phyloP scores from a whole-genome alignment of 2,329 filamentous ascomycete species.

The Paecilomyces variotii region DNA sequence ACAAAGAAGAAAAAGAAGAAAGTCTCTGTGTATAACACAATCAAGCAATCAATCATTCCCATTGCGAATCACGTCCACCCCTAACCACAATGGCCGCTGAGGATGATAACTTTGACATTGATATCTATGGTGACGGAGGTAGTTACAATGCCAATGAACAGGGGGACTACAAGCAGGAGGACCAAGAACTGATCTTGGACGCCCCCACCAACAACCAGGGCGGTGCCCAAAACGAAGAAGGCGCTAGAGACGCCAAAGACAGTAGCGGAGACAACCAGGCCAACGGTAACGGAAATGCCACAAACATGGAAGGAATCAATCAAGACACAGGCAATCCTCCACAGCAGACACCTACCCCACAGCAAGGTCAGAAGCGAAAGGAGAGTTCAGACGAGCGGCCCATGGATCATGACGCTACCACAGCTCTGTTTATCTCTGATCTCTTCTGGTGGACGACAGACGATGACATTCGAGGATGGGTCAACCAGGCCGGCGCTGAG shows the following conservation, averaged over 20 bases:
- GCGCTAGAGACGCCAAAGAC: constrained; percentile 14
- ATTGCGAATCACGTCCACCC: constrained; percentile 20
- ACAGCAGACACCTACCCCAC: constrained; percentile 25
- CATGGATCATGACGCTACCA: constrained; percentile 52
- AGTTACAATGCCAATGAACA: constrained; percentile 39
- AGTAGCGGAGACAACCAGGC: constrained; percentile 17
- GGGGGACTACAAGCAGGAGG: constrained; percentile 38
- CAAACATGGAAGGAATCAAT: constrained; percentile 10
- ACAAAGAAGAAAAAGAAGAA: constrained; percentile 16
- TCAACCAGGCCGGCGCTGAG: constrained; percentile 70
- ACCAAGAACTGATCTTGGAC: constrained; percentile 32
- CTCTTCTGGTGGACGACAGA: constrained; percentile 96
- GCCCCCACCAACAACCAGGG: constrained; percentile 26
- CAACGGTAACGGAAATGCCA: constrained; percentile 17
- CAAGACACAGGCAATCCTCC: constrained; percentile 11
- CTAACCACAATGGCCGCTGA: constrained; percentile 44
- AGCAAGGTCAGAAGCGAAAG: constrained; percentile 57
- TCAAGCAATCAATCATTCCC: constrained; percentile 26
- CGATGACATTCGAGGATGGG: constrained; percentile 86
- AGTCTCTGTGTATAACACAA: constrained; percentile 33
- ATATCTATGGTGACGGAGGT: constrained; percentile 58
- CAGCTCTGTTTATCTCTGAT: constrained; percentile 78
- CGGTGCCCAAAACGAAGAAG: constrained; percentile 10
- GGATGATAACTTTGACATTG: constrained; percentile 64
- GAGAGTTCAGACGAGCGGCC: constrained; percentile 48